A percentile compares a stretch with the other conserved stretches of the same genome.
phyloP scores from a whole-genome alignment of 495 filamentous ascomycete species.

The Xylona heveae region DNA sequence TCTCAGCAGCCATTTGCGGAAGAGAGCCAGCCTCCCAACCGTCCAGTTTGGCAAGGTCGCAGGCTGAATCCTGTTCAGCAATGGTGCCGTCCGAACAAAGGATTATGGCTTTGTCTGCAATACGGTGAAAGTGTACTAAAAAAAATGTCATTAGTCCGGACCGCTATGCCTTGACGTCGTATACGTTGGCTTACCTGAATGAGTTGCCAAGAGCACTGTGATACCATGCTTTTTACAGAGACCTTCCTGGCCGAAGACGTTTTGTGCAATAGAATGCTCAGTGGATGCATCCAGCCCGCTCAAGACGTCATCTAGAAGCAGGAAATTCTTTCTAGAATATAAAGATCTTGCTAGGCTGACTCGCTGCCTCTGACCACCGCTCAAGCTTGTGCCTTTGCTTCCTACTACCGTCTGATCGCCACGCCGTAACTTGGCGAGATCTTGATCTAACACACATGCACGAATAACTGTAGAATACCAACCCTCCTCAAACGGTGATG shows the following conservation, averaged over 20 bases:
- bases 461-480: background rate
- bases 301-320: constrained; percentile 20
- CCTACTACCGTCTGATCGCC: constrained; percentile 5
- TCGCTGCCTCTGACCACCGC: background rate
- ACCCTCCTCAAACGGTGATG: background rate
- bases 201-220: constrained; percentile 21
- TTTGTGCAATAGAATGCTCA: constrained; percentile 8
- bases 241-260: constrained; percentile 19
- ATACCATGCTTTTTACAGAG: constrained; percentile 14
- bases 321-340: constrained; percentile 12
- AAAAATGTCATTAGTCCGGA: constrained; percentile 4
- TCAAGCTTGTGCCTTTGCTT: constrained; percentile 7
- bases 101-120: background rate
- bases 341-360: constrained; percentile 12
- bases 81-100: too few relatives aligned
- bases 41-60: too few relatives aligned
- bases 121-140: background rate
- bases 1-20: too few relatives aligned
- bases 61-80: too few relatives aligned
- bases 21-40: background rate
- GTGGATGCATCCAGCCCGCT: constrained; percentile 17
- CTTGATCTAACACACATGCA: background rate
- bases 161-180: background rate
- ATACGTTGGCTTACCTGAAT: constrained; percentile 7
- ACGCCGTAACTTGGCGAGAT: background rate